Conservation (phyloP, 192 early-diverging fungal genomes). For the Coemansia sp. region DNA sequence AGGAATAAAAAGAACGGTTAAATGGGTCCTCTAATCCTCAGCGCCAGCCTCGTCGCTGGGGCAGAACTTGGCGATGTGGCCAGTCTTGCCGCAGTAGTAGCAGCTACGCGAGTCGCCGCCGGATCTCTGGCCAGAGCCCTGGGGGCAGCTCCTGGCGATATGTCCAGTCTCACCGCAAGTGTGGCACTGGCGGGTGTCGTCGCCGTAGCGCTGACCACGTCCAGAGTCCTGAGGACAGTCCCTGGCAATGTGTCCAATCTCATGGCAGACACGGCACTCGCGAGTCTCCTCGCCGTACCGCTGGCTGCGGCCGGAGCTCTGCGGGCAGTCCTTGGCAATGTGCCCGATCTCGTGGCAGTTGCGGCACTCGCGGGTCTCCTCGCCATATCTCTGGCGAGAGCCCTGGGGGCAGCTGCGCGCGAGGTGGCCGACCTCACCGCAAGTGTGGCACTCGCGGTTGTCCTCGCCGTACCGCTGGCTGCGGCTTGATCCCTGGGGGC, state of each 20-base stretch:
- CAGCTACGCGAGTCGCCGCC: constrained; percentile 9
- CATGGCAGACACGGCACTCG: constrained; percentile 58
- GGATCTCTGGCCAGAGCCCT: constrained; percentile 8
- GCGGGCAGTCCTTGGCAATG: constrained; percentile 41
- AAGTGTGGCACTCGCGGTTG: constrained; percentile 58
- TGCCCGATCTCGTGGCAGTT: constrained; percentile 49
- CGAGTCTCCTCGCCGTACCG: constrained; percentile 1
- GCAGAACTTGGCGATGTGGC: constrained; percentile 56
- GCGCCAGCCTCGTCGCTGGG: constrained; percentile 13
- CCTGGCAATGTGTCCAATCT: constrained; percentile 53
- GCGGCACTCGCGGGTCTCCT: constrained; percentile 47
- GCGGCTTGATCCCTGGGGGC: constrained; percentile 20
- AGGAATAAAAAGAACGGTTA: constrained; percentile 3
- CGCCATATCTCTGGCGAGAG: constrained; percentile 1
- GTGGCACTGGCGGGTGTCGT: constrained; percentile 26
- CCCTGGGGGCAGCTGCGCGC: constrained; percentile 42
- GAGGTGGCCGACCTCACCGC: constrained; percentile 52
- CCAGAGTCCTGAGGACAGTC: constrained; percentile 32
- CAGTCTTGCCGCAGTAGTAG: constrained; percentile 51
- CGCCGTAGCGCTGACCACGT: neutral
- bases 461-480: constrained; percentile 7
- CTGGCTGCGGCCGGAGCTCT: constrained; percentile 4
- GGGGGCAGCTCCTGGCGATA: constrained; percentile 43
- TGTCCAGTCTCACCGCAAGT: constrained; percentile 53
- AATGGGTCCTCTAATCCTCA: neutral